These are phyloP conservation scores for Penicillium psychrofluorescens DNA, from an alignment of 495 filamentous ascomycete genomes.

Conservation along the genomic window DNA sequence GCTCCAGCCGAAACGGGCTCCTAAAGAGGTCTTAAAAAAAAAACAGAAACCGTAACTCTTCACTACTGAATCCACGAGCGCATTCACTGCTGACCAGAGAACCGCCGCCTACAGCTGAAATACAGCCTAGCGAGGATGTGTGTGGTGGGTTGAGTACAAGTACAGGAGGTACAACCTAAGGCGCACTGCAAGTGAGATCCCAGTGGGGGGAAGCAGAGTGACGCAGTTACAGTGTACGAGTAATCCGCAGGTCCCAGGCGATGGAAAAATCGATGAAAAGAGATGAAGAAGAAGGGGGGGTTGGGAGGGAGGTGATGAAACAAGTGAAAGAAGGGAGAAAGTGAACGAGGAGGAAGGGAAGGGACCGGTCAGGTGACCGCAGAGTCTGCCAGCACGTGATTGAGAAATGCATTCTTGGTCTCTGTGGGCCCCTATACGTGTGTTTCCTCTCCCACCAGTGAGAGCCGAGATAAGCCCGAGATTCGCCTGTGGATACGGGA, in stretches of 20 bases:
- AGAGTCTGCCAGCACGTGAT: no score
- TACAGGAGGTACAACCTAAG: conserved; percentile 31
- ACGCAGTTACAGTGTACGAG: conserved; percentile 5
- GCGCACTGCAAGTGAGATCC: conserved; percentile 14
- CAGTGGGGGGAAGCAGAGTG: no score
- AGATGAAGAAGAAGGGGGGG: conserved; percentile 6
- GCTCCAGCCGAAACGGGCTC: neutral
- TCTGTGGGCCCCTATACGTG: no score
- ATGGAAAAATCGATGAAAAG: conserved; percentile 11
- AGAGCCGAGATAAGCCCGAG: no score
- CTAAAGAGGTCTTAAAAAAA: no score
- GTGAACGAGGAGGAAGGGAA: neutral
- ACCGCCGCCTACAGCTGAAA: conserved; percentile 40
- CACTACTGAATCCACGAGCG: conserved; percentile 39
- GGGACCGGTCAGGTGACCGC: no score
- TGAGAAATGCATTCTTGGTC: no score
- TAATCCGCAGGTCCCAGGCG: conserved; percentile 1
- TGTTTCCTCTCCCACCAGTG: no score
- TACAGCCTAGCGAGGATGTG: conserved; percentile 35
- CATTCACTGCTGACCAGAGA: conserved; percentile 27
- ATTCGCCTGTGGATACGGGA: no score
- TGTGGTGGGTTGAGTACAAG: conserved; percentile 22
- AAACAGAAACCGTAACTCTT: conserved; percentile 3
- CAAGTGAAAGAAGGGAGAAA: conserved; percentile 6
- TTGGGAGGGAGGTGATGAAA: conserved; percentile 11